These are phyloP conservation scores for Funneliformis caledonium DNA, from an alignment of 371 early-diverging fungal species.

Conservation along the genomic window DNA sequence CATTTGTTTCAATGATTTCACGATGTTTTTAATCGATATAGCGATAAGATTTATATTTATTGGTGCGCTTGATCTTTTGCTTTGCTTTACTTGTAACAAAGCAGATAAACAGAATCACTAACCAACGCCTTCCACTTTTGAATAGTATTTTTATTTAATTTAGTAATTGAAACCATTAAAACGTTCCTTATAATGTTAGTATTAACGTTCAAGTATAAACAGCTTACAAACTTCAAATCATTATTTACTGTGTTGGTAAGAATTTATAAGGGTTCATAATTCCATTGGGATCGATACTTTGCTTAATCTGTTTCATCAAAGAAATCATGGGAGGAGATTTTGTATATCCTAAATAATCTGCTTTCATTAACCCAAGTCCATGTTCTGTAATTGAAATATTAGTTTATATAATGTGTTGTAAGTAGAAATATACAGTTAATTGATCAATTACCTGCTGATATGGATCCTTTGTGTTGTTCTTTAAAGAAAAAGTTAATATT, in stretches of 20 bases:
- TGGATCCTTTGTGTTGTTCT: constrained; percentile 74
- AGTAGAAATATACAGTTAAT: constrained; percentile 58
- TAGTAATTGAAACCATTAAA: no score
- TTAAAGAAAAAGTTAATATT: constrained; percentile 30
- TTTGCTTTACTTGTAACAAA: no score
- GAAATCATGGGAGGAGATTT: constrained; percentile 67
- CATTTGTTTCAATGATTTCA: no score
- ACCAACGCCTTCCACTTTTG: no score
- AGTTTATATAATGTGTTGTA: constrained; percentile 26
- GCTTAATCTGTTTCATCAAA: constrained; percentile 73
- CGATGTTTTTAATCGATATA: no score
- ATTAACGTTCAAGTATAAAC: no score
- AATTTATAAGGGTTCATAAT: constrained; percentile 87
- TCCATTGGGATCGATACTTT: constrained; percentile 78
- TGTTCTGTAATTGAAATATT: constrained; percentile 52
- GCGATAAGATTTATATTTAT: no score
- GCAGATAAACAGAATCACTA: no score
- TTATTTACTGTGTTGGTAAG: constrained; percentile 43
- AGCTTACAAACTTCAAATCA: neutral
- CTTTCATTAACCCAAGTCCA: constrained; percentile 79
- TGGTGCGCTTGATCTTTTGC: no score
- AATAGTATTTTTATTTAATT: no score
- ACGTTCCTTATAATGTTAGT: no score
- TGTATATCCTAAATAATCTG: constrained; percentile 66
- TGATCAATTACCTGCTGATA: constrained; percentile 64